Base-by-base conservation (phyloP, 2,329 filamentous ascomycete species). In the Phialophora macrospora region DNA sequence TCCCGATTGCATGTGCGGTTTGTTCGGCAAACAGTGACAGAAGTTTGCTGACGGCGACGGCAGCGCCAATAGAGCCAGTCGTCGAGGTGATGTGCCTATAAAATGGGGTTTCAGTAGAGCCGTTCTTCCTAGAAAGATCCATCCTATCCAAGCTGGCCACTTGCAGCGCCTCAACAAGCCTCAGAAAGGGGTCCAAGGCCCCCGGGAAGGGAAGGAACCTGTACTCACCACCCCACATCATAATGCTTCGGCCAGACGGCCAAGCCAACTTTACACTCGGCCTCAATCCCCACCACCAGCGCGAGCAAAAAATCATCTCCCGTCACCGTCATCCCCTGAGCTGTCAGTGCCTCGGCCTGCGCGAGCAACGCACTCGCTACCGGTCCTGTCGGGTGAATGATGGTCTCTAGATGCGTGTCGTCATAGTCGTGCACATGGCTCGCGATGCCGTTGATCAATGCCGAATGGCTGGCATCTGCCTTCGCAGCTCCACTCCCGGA, bases 341-440 rank as follows among this genome's bases (percentile, higher is more conserved):
- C 24, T 1, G 74, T 74, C 56, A 77, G 71, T 64, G 75, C 78
- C 67, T 84, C 81, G 0, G 80, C 77, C 14, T 81, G 77, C 1
- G 83, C 80, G 2, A 86, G 76, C 1, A 85, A 71, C 0, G 83
- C 83, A 48, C 77, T 80, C 1, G 82, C 81, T 0, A 85, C 81
- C 0, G 83, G 81, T 0, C 83, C 83, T 0, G 82, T 79, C 0
- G 83, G 84, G 68, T 86, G 84, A 52, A 86, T 85, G 67, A 85
- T 83, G 4, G 81, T 85, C 55, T 83, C 82, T 0, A 85, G 76
- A 68, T 85, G 83, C 0, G 83, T 85, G 71, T 86, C 83, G 66
- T 86, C 84, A 71, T 85, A 86, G 70, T 86, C 83, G 63, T 85
- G 81, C 3, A 85, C 81, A 66, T 85, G 83, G 32, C 81, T 83